Percentiles rank a stretch among this genome's conserved stretches.
Conservation (phyloP, 1,139 yeast species). For the Yamadazyma diddensiae region DNA sequence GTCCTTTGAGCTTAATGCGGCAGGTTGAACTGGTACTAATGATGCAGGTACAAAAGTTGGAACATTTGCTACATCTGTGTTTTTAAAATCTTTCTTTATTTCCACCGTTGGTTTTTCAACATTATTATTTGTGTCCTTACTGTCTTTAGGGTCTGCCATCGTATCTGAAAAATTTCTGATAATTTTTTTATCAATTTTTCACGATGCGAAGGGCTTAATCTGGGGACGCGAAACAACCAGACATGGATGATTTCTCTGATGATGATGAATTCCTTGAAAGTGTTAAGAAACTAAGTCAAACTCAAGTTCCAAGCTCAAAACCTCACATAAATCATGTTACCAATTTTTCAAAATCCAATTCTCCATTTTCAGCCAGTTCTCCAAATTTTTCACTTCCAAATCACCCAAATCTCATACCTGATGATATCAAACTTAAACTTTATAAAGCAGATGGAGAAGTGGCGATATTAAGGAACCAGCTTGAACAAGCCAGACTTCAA, state of each 20-base stretch:
- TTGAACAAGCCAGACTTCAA: slow-evolving; percentile 45
- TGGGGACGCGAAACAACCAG: no score
- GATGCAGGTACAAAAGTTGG: slow-evolving; percentile 57
- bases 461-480: slow-evolving; percentile 66
- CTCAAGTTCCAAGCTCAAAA: no score
- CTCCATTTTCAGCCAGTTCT: neutral
- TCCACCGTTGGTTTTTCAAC: slow-evolving; percentile 21
- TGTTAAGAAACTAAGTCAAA: slow-evolving; percentile 8
- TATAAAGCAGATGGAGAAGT: slow-evolving; percentile 71
- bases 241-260: slow-evolving; percentile 10
- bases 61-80: slow-evolving; percentile 9
- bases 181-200: no score
- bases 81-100: slow-evolving; percentile 19
- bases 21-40: slow-evolving; percentile 81
- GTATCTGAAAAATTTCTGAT: neutral
- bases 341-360: no score
- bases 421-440: slow-evolving; percentile 20
- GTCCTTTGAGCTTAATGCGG: slow-evolving; percentile 77
- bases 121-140: slow-evolving; percentile 21
- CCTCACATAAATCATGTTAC: no score
- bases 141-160: slow-evolving; percentile 3
- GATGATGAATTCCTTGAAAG: slow-evolving; percentile 13
- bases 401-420: slow-evolving; percentile 7
- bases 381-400: neutral
- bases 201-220: no score